These are phyloP conservation scores for Rhizopogon vinicolor DNA, from an alignment of 768 basidiomycete species.

Conservation along the genomic window DNA sequence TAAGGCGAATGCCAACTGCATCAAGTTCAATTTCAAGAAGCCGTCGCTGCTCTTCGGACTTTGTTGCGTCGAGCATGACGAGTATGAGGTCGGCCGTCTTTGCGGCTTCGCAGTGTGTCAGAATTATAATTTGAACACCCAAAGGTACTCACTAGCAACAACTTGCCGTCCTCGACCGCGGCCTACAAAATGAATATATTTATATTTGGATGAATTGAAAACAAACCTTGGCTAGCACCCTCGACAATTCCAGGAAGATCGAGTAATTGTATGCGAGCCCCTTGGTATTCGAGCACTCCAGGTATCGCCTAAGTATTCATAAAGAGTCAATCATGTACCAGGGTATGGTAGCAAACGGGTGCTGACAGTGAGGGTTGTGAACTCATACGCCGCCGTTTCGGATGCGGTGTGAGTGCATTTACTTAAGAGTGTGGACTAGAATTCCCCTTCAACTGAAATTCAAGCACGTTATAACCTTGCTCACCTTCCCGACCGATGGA, in stretches of 20 bases:
- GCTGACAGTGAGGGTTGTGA: constrained; percentile 83
- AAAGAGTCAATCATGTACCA: not conserved
- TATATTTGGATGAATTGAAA: not conserved
- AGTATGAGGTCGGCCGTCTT: constrained; percentile 93
- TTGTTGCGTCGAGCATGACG: constrained; percentile 90
- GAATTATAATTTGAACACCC: not conserved
- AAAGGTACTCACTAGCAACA: constrained; percentile 62
- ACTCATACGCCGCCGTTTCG: constrained; percentile 90
- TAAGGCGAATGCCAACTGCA: constrained; percentile 93
- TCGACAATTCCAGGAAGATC: constrained; percentile 97
- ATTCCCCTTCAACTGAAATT: constrained; percentile 5
- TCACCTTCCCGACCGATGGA: constrained; percentile 88
- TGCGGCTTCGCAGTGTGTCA: constrained; percentile 43
- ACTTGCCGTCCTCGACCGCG: constrained; percentile 95
- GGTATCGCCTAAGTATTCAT: constrained; percentile 71
- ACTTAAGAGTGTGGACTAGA: constrained; percentile 82
- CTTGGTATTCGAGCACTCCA: constrained; percentile 94
- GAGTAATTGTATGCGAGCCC: constrained; percentile 87
- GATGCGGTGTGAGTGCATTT: constrained; percentile 92
- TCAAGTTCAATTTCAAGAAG: constrained; percentile 92
- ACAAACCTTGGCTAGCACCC: constrained; percentile 73
- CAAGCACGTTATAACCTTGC: not conserved
- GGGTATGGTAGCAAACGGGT: not conserved
- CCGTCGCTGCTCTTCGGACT: constrained; percentile 85
- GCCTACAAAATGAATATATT: constrained; percentile 16